Base-by-base conservation (phyloP, 176 grass and related monocot species). In the Oryza brachyantha region DNA sequence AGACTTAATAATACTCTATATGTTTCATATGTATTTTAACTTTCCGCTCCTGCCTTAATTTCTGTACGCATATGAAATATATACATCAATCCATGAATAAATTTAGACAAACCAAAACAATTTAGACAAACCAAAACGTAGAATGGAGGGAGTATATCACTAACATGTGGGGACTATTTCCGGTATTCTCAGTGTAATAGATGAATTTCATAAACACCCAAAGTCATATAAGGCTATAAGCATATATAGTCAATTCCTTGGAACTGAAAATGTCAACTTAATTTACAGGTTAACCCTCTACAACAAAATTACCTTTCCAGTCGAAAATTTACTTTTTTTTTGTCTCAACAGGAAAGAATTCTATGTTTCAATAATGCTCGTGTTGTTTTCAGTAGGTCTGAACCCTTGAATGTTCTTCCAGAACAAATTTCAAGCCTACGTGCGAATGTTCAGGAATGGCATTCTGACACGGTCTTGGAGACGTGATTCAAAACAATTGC, bases 331-430 rank as follows among this genome's bases (percentile, higher is more conserved):
- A 45, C 19, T 3, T 14, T 36, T 12, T 12, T 3, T 14, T 36
- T 12, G 10, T 52, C 31, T 67, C 40, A 13, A 14, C 12, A 29
- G 48, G 17, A 52, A 19, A 52, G 4, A 8, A 52, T 21, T 52
- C 19, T 52, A 52, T 21, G 48, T n/a, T 50, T 62, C 43, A 46
- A 42, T 12, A 40, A 45, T 46, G 3, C 13, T 36, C 27, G 48
- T 60, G 38, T 46, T 28, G 13, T 26, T 61, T 42, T 76, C 52
- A 26, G 9, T 45, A 58, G n/a, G 32, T 41, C 29, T 64, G 28
- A 75, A 77, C 54, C 36, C 37, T n/a, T 76, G 46, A 76, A 54
- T 77, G 13, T 77, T 84, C 26, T 40, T 5, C 10, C 0, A 13
- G 52, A 32, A 34, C 9, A 80, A 43, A 66, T 16, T 48, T 55